These are phyloP conservation scores for Catharanthus roseus DNA, from an alignment of 257 asterid genomes.

Conservation along the genomic window DNA sequence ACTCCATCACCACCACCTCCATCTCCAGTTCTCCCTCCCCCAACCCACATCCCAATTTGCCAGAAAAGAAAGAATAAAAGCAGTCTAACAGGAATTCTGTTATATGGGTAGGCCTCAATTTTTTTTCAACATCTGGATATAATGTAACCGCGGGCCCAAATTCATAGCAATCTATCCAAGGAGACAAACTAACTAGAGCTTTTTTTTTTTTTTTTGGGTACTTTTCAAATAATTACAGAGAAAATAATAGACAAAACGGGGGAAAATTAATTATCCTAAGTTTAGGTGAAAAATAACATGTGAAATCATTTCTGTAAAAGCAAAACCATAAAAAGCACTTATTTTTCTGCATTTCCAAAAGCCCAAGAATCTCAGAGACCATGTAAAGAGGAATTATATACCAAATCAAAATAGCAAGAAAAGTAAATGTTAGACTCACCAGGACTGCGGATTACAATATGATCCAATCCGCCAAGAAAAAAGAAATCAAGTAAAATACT, in stretches of 20 bases:
- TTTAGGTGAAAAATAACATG: background rate
- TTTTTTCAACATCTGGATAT: background rate
- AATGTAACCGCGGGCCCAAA: background rate
- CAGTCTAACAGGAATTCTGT: background rate
- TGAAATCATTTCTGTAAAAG: background rate
- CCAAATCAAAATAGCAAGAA: background rate
- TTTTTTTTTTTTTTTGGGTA: background rate
- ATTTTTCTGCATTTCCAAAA: slow-evolving; percentile 3
- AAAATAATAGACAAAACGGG: background rate
- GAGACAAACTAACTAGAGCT: background rate
- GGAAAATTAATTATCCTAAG: background rate
- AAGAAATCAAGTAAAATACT: background rate
- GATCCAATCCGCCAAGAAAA: slow-evolving; percentile 3
- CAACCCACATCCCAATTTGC: no score
- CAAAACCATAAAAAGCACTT: background rate
- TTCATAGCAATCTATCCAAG: background rate
- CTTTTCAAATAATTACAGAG: background rate
- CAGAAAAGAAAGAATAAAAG: background rate
- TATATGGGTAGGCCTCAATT: no score
- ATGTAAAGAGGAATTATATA: background rate
- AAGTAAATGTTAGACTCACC: background rate
- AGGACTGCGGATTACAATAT: background rate
- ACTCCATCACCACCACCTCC: slow-evolving; percentile 2
- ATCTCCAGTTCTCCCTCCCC: background rate
- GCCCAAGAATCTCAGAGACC: background rate